Evolutionary conservation across 208 protist genomes (phyloP).

Genomic region (Porcisia hertigi): DNA sequence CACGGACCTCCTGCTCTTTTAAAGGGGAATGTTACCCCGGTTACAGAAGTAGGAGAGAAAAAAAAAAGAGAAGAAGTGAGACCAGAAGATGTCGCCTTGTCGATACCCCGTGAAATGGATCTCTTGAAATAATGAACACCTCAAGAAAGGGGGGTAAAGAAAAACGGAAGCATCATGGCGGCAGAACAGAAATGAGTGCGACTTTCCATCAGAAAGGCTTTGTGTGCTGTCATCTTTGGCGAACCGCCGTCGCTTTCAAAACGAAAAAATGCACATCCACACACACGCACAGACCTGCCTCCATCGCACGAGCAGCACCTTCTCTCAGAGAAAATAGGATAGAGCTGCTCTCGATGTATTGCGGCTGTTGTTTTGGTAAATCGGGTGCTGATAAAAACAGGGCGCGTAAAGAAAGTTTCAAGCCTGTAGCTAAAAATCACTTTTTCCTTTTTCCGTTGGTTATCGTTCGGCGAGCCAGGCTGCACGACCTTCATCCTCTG

Average conservation of each 20-base stretch:
- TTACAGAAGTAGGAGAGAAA: neutral
- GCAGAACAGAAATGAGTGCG: neutral
- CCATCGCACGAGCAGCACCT: neutral
- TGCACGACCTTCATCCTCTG: neutral
- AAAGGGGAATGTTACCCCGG: neutral
- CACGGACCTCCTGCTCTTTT: neutral
- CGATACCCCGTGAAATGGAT: neutral
- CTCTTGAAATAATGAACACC: neutral
- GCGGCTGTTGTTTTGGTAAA: neutral
- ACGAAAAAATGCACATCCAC: neutral
- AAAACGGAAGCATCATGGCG: neutral
- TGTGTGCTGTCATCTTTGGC: neutral
- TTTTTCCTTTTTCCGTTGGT: neutral
- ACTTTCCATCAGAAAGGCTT: neutral
- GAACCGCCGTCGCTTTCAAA: neutral
- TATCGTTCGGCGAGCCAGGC: neutral
- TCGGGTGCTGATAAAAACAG: neutral
- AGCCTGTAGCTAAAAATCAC: neutral
- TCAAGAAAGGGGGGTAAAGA: neutral
- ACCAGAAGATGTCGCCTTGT: neutral
- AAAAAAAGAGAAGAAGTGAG: neutral
- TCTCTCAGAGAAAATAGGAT: neutral
- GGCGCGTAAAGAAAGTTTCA: neutral
- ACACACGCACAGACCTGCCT: neutral
- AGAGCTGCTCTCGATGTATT: neutral